Base-by-base conservation (phyloP, 1,284 basidiomycete genomes). In the Vanrija pseudolonga region DNA sequence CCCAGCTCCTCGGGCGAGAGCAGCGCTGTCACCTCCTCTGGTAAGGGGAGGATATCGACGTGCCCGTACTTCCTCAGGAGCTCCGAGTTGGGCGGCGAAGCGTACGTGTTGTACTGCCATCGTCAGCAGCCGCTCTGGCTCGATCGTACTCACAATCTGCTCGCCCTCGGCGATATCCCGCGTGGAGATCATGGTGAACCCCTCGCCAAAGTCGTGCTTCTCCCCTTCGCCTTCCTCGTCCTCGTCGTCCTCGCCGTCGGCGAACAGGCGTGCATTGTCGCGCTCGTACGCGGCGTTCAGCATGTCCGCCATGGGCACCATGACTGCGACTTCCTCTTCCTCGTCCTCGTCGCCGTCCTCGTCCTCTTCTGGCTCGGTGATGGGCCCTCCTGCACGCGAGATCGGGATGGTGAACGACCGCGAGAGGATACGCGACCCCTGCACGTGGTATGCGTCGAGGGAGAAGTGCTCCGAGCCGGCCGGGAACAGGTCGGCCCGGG, bases 241-340 rank as follows among this genome's bases (percentile, higher is more conserved):
- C 45, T 55, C 55, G 4, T 60, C 59, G 4, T 62, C 58, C 9
- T 62, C 62, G 14, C 65, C 67, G 26, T 65, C 64, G 17, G 54
- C 53, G 39, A 61, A 69, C 18, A 74, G 59, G 7, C 64, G 56
- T 20, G 63, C 93, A 63, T 96, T 97, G 74, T 92, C 88, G 28
- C 82, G 83, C n/a, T 84, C 86, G 71, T 84, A 90, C 52, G 85
- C 83, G 6, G 93, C 93, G 65, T 95, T 96, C 47, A 95, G 80
- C 81, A 98, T 86, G 74, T 98, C 95, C 1, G 95, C 96, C 81
- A 98, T 87, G 0, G 95, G 95, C 1, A 98, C 89, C 93, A 98
- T 96, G 0, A 89, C 86, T 11, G 92, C 85, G 61, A 90, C 85
- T 2, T 82, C 80, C 2, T 85, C 78, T 53, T 87, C 83, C 48